Evolutionary conservation across 148 eudicot species (phyloP).

Genomic region (Chenopodium album): DNA sequence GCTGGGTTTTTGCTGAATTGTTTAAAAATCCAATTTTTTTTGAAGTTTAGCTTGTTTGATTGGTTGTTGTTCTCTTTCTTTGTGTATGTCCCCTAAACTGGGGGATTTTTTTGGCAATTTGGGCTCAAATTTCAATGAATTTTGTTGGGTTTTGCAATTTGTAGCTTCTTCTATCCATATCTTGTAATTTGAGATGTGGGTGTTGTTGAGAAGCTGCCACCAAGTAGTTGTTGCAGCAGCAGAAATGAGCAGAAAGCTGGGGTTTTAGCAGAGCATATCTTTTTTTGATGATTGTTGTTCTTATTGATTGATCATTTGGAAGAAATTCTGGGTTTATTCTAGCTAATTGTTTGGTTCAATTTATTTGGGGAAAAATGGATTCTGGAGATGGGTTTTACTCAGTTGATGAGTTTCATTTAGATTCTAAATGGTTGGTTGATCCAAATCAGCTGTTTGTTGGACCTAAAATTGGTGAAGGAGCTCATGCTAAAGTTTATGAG

Average conservation of each 20-base stretch:
- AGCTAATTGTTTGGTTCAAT: conserved; percentile 10
- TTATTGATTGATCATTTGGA: conserved; percentile 5
- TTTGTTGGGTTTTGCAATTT: conserved; percentile 37
- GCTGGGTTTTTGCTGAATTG: not conserved
- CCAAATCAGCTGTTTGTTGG: conserved; percentile 51
- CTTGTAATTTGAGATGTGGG: conserved; percentile 24
- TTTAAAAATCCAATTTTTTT: not conserved
- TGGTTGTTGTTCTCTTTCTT: conserved; percentile 11
- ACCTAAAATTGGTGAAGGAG: conserved; percentile 55
- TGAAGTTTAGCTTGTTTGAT: conserved; percentile 17
- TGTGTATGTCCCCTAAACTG: conserved; percentile 26
- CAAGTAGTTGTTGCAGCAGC: conserved; percentile 1
- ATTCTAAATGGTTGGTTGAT: conserved; percentile 47
- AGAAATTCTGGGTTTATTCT: conserved; percentile 4
- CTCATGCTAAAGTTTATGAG: conserved; percentile 53
- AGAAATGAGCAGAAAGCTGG: conserved; percentile 13
- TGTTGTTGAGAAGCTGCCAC: conserved; percentile 23
- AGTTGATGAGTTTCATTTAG: conserved; percentile 40
- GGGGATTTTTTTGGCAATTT: conserved; percentile 26
- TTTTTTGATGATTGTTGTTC: not conserved
- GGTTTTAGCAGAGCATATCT: conserved; percentile 12
- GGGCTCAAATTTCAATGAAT: conserved; percentile 36
- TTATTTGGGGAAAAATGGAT: conserved; percentile 30
- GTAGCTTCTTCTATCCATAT: conserved; percentile 22
- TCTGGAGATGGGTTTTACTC: conserved; percentile 37